Evolutionary conservation across 2,329 filamentous ascomycete species (phyloP), one percentile per base, ranked within the genome.

Genomic region (Botrytis squamosa): DNA sequence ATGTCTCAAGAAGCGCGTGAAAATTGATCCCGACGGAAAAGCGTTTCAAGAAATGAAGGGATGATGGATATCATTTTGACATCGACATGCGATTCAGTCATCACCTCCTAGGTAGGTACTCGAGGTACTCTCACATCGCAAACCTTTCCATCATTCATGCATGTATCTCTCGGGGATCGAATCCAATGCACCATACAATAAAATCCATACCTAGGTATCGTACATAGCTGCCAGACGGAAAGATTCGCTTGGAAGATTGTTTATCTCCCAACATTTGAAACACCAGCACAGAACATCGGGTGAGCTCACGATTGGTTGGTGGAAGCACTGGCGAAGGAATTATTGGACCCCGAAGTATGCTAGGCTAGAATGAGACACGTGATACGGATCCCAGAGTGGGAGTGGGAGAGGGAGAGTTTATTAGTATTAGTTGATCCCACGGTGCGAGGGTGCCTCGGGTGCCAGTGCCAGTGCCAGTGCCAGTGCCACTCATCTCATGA

Each of bases 221-320:
- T 29, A 40, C 38, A 14, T 49, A 16, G 25, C 25, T n/a, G 22
- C 42, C 33, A 18, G 16, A 67, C 64, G 33, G 44, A 25, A 67
- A 40, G 20, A 67, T 38, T 52, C 64, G 64, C 64, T 52, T 67
- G 64, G 44, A 25, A 52, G 36, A 69, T 59, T 59, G 66, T 59
- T 40, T 29, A 55, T 67, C 52, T 44, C n/a, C 40, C 66, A 29
- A 59, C 40, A 8, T 70, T 59, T 60, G 46, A 68, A 68, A 70
- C 49, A 44, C 18, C 67, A 42, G 67, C 40, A 70, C 40, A 44
- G 55, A 70, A 70, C 67, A 70, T 70, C 67, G 55, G 52, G 67
- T 70, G 42, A 44, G 55, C 36, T 46, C 14, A 70, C 16, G 29
- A 70, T 70, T 70, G 52, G 67, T 3, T 20, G 25, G 16, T 9